Base-by-base conservation (phyloP, 176 grass and related monocot genomes). In the Cenchrus purpureus region DNA sequence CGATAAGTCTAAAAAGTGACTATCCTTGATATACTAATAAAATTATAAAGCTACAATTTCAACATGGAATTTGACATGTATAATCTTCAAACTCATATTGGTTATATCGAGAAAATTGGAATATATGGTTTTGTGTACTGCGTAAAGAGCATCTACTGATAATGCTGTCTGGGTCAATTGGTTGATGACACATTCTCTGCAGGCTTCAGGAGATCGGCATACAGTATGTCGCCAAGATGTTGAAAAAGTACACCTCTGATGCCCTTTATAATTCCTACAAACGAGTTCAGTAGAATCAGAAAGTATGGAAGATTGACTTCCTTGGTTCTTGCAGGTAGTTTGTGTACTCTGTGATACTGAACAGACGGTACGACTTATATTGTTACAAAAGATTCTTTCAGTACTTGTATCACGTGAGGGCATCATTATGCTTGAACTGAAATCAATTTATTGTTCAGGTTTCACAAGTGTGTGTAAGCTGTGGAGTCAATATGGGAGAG, bases 401-500 rank as follows among this genome's bases (percentile, higher is more conserved):
- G 59, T 51, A 22, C 69, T 65, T 46, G 68, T 40, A 78, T 44
- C 68, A 50, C 5, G 3, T 49, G 7, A 46, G 20, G 52, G 53
- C 5, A 20, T 17, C 81, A 64, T 68, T 83, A 31, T 20, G 57
- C 7, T 81, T 61, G 43, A 84, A 31, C 82, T 80, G 60, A 81
- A 85, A 74, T 66, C 12, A 20, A 81, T 84, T 70, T 88, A 3
- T 78, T 82, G 57, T 53, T 74, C 60, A 99, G 97, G 97, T 95
- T 68, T 84, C 91, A 61, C 91, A 94, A 88, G 82, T 89, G n/a
- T 99, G 97, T 67, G 83, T 86, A 68, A 96, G 86, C 61, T 99
- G 97, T 81, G 97, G 93, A 74, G 90, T 96, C 75, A 99, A 92
- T 89, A 94, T 99, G 97, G 93, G 97, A 80, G 88, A 99, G 73